These are phyloP conservation scores for Fusarium dimerum DNA, from an alignment of 2,329 filamentous ascomycete species.

Conservation along the genomic window DNA sequence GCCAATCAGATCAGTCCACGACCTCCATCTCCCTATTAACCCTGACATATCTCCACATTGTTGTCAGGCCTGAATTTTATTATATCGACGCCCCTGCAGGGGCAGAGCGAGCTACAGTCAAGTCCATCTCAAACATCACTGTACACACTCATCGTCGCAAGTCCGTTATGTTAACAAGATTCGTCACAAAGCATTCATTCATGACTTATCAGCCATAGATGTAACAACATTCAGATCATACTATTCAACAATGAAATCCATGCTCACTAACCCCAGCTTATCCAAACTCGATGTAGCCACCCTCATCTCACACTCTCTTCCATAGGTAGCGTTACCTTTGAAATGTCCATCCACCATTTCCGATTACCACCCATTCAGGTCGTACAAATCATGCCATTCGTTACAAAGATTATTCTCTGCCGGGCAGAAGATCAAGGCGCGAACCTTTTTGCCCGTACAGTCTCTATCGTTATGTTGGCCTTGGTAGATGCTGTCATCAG, in stretches of 20 bases:
- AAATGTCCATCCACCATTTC: not conserved
- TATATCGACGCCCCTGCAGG: not conserved
- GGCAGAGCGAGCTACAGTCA: too few species aligned
- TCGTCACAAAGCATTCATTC: too few species aligned
- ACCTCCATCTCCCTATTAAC: conserved; percentile 10
- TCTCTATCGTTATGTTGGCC: conserved; percentile 36
- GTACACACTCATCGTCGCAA: too few species aligned
- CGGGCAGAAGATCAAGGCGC: conserved; percentile 34
- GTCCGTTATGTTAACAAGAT: too few species aligned
- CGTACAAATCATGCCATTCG: conserved; percentile 30
- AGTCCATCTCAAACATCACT: too few species aligned
- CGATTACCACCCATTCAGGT: not conserved
- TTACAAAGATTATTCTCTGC: conserved; percentile 34
- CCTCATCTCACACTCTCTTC: not conserved
- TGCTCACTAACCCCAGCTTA: not conserved
- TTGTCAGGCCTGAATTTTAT: not conserved
- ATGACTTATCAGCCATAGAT: too few species aligned
- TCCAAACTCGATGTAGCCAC: not conserved
- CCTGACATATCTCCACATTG: not conserved
- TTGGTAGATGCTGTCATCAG: conserved; percentile 22
- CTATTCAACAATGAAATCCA: not conserved
- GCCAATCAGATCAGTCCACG: conserved; percentile 22
- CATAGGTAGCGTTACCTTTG: conserved; percentile 1
- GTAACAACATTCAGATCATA: too few species aligned
- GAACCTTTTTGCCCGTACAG: conserved; percentile 41